Conservation (phyloP, 768 basidiomycete genomes). For the Russula olivacea region DNA sequence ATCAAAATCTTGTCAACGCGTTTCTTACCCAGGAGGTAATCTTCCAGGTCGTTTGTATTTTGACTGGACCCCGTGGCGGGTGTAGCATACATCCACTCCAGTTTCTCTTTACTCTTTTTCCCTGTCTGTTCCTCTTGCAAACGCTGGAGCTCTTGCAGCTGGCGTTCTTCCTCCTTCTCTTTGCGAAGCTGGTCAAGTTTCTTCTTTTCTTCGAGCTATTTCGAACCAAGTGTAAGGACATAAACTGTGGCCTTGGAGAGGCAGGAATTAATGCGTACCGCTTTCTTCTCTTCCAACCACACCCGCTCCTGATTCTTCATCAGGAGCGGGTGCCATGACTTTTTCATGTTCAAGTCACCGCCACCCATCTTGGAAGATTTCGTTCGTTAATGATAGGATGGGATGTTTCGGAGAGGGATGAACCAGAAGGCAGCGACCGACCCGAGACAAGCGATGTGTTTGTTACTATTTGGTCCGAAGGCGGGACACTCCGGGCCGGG, state of each 20-base stretch:
- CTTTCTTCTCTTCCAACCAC: conserved; percentile 97
- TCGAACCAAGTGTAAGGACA: conserved; percentile 1
- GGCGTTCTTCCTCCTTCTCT: conserved; percentile 96
- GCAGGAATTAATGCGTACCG: conserved; percentile 46
- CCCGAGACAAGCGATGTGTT: neutral
- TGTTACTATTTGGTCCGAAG: conserved; percentile 6
- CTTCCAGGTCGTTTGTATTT: conserved; percentile 89
- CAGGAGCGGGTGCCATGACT: conserved; percentile 98
- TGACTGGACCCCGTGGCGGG: conserved; percentile 85
- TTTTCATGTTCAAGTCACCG: conserved; percentile 98
- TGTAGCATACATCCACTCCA: conserved; percentile 99
- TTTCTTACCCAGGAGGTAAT: conserved; percentile 96
- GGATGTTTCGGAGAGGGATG: conserved; percentile 2
- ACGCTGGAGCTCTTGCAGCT: conserved; percentile 91
- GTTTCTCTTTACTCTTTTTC: conserved; percentile 85
- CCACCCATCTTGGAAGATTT: conserved; percentile 80
- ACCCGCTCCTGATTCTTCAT: conserved; percentile 98
- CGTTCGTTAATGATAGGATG: conserved; percentile 25
- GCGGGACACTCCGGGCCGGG: neutral
- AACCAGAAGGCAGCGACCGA: neutral
- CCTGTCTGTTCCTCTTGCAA: conserved; percentile 94
- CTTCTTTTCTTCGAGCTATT: conserved; percentile 95
- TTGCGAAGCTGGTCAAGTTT: conserved; percentile 94
- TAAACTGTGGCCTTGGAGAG: neutral
- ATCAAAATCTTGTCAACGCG: conserved; percentile 93